These are phyloP conservation scores for Penicillium sp. DNA, from an alignment of 2,329 filamentous ascomycete species.

Conservation along the genomic window DNA sequence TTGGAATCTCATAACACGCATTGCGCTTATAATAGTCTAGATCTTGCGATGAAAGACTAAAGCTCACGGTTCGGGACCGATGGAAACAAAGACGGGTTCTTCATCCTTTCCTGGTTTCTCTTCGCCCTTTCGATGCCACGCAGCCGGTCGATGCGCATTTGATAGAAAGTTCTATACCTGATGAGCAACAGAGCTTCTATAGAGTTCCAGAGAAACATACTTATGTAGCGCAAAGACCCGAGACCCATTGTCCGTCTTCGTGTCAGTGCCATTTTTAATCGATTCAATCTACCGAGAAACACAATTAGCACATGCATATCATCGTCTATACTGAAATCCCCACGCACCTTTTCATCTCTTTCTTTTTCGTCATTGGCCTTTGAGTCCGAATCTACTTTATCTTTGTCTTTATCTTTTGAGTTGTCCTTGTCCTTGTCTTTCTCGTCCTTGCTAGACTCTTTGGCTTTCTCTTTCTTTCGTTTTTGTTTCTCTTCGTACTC, in stretches of 20 bases:
- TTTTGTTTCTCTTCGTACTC: slow-evolving; percentile 76
- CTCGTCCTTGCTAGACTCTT: slow-evolving; percentile 49
- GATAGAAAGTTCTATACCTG: slow-evolving; percentile 71
- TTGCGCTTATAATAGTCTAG: not conserved
- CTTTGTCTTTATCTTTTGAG: slow-evolving; percentile 42
- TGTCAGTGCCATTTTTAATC: slow-evolving; percentile 46
- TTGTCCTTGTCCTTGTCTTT: slow-evolving; percentile 43
- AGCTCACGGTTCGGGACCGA: slow-evolving; percentile 62
- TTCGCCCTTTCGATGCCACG: slow-evolving; percentile 76
- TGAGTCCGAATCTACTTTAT: slow-evolving; percentile 40
- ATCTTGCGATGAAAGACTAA: not conserved
- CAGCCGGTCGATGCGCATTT: slow-evolving; percentile 78
- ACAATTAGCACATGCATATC: not conserved
- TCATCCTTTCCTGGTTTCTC: slow-evolving; percentile 76
- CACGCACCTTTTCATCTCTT: slow-evolving; percentile 55
- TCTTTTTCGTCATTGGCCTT: slow-evolving; percentile 44
- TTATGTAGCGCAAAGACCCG: slow-evolving; percentile 82
- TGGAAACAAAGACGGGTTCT: slow-evolving; percentile 78
- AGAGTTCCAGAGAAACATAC: slow-evolving; percentile 45
- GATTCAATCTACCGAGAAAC: slow-evolving; percentile 35
- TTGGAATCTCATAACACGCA: not conserved
- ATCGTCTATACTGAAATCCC: not conserved
- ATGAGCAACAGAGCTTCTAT: not conserved
- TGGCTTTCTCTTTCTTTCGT: slow-evolving; percentile 63
- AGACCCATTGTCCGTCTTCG: slow-evolving; percentile 64